Evolutionary conservation across 768 basidiomycete species (phyloP), one percentile per base, ranked within the genome.

Genomic region (Cyclocybe cylindracea): DNA sequence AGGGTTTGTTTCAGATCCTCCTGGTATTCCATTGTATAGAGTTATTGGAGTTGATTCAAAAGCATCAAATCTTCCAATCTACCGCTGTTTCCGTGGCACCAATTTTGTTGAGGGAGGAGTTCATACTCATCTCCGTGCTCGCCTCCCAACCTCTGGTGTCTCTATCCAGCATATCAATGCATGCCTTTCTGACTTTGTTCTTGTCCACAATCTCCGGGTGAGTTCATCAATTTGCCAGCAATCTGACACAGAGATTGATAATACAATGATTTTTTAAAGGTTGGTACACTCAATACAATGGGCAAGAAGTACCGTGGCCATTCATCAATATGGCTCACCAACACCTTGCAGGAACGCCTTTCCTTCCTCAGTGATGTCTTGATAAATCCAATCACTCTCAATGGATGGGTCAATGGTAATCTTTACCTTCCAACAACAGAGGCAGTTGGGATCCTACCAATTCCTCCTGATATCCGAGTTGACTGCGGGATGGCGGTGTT

Each of bases 51-150:
- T 62, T 10, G 64, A 69, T 40, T 14, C n/a, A 10, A 63, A 64
- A 24, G 46, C 51, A 37, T 56, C 51, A 16, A 58, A 53, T 10
- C 51, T 69, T 1, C 57, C 65, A 1, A 53, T 69, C 4, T 70
- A 67, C 32, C 40, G 58, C 16, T 59, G 58, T 31, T 13, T 63
- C 58, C 14, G 71, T 3, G 70, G 70, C 1, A 73, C 72, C 5
- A 73, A 73, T 18, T 47, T 44, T 8, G 64, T 64, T 7, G 66
- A 74, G 50, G 70, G 73, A 24, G 67, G 71, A 8, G 65, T 74
- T 10, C 71, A 74, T 41, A 62, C 60, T 0, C 65, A 63, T 39
- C 55, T 70, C 11, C 59, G 43, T 7, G 40, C 61, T 33, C 51
- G 46, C 6, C 40, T 62, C 10, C 67, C 60, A 14, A 57, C 56